phyloP scores from a whole-genome alignment of 2,329 filamentous ascomycete genomes.

The Calonectria crousiana region DNA sequence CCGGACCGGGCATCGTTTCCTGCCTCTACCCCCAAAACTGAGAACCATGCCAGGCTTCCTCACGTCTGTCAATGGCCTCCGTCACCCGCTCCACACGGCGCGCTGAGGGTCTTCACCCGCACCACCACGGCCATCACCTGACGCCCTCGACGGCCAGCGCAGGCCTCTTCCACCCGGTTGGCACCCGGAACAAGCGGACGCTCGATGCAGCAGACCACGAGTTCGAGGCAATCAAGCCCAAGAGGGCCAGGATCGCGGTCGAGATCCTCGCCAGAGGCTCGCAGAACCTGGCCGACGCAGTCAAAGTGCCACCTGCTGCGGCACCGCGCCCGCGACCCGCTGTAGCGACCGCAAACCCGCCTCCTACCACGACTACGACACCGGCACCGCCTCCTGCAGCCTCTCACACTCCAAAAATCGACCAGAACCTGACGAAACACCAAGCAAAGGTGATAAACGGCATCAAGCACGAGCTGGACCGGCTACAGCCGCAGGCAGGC shows the following conservation, averaged over 20 bases:
- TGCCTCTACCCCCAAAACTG: slow-evolving; percentile 38
- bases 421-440: slow-evolving; percentile 59
- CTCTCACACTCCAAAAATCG: slow-evolving; percentile 37
- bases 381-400: slow-evolving; percentile 18
- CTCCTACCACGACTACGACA: slow-evolving; percentile 28
- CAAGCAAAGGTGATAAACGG: slow-evolving; percentile 72
- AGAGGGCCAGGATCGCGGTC: slow-evolving; percentile 65
- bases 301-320: slow-evolving; percentile 43
- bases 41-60: slow-evolving; percentile 54
- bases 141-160: slow-evolving; percentile 45
- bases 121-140: slow-evolving; percentile 43
- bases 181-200: slow-evolving; percentile 59
- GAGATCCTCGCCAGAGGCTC: slow-evolving; percentile 59
- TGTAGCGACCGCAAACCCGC: slow-evolving; percentile 27
- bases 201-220: slow-evolving; percentile 60
- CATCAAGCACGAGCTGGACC: slow-evolving; percentile 71
- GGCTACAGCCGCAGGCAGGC: slow-evolving; percentile 62
- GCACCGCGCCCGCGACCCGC: slow-evolving; percentile 37
- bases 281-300: slow-evolving; percentile 35
- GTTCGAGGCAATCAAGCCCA: slow-evolving; percentile 58
- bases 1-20: slow-evolving; percentile 31
- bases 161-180: slow-evolving; percentile 50
- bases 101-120: slow-evolving; percentile 59
- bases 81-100: slow-evolving; percentile 64
- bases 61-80: slow-evolving; percentile 61